phyloP scores from a whole-genome alignment of 257 asterid species.

The Cynanchum wilfordii region DNA sequence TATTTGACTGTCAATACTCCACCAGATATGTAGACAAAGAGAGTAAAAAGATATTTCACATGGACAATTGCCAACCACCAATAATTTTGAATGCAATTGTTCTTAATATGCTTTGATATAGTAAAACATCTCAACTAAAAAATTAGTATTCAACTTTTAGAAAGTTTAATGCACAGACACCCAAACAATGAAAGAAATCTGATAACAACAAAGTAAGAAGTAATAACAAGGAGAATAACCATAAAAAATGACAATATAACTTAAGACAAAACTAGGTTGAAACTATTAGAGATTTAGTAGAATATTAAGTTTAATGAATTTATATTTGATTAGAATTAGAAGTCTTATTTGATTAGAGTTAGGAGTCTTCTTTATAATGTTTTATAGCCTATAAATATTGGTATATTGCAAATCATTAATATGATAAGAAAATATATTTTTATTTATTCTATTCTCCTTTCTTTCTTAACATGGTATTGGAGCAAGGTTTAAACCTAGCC shows the following conservation, averaged over 20 bases:
- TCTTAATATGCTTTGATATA: neutral
- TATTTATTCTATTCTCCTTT: no score
- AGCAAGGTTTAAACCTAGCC: no score
- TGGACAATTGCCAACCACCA: neutral
- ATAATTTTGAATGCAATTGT: neutral
- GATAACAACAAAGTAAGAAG: neutral
- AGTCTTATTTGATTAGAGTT: no score
- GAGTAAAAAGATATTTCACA: neutral
- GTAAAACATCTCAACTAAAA: neutral
- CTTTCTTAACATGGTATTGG: no score
- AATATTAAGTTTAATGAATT: no score
- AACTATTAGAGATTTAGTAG: no score
- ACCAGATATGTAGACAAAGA: neutral
- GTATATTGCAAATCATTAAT: no score
- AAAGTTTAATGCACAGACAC: neutral
- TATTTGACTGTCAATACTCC: constrained; percentile 18
- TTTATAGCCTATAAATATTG: no score
- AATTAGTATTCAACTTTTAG: neutral
- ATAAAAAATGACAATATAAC: neutral
- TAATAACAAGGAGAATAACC: neutral
- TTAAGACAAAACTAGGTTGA: neutral
- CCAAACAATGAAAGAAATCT: neutral
- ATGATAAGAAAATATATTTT: no score
- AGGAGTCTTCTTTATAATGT: no score
- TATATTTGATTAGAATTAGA: no score